Evolutionary conservation across 768 basidiomycete species (phyloP).

Genomic region (Amylocystis lapponica): DNA sequence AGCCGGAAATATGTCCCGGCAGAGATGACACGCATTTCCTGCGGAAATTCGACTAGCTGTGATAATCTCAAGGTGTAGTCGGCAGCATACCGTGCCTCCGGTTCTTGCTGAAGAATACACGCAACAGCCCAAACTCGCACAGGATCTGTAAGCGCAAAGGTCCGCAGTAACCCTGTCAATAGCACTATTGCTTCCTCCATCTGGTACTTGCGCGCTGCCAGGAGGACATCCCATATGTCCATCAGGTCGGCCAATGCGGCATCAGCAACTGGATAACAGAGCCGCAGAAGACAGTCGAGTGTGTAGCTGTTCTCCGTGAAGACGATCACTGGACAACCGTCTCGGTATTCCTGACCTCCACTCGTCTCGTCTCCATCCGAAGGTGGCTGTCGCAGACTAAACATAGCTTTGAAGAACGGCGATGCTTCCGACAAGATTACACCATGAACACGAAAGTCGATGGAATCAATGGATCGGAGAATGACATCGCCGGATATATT

Average conservation of each 20-base stretch:
- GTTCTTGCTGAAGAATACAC: neutral
- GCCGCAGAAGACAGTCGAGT: slow-evolving; percentile 10
- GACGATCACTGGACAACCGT: neutral
- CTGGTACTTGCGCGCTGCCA: slow-evolving; percentile 22
- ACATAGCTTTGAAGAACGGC: slow-evolving; percentile 21
- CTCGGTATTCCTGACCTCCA: slow-evolving; percentile 8
- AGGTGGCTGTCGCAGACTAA: slow-evolving; percentile 2
- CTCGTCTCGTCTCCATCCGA: slow-evolving; percentile 2
- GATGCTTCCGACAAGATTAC: slow-evolving; percentile 21
- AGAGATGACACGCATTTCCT: slow-evolving; percentile 6
- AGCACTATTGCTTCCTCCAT: slow-evolving; percentile 12
- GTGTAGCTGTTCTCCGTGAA: slow-evolving; percentile 5
- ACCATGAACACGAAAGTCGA: slow-evolving; percentile 19
- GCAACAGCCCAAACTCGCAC: neutral
- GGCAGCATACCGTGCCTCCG: neutral
- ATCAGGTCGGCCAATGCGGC: slow-evolving; percentile 8
- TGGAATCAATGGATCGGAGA: slow-evolving; percentile 19
- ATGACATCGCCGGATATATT: slow-evolving; percentile 22
- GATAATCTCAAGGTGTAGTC: neutral
- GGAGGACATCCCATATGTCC: slow-evolving; percentile 3
- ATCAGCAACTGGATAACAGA: slow-evolving; percentile 28
- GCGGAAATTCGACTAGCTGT: neutral
- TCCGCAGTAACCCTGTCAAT: neutral
- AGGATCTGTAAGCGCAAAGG: neutral
- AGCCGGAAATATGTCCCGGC: slow-evolving; percentile 6